Evolutionary conservation across 75 land plant species (phyloP).

Genomic region (Pinus tabuliformis): DNA sequence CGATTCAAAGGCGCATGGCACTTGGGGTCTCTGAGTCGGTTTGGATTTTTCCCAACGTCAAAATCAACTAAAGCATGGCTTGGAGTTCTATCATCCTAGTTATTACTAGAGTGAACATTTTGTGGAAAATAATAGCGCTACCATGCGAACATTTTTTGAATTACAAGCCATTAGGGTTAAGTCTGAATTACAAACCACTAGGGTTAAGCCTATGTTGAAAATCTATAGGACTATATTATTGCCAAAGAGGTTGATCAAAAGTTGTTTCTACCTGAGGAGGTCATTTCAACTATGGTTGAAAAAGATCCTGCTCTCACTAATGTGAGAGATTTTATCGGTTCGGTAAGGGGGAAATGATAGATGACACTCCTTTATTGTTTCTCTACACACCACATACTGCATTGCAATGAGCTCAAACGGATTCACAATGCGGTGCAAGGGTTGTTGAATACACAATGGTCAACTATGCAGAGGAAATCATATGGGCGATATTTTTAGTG

Average conservation of each 20-base stretch:
- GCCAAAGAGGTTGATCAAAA: background rate
- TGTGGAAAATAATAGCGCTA: too few relatives aligned
- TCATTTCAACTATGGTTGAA: background rate
- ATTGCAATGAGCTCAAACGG: constrained; percentile 15
- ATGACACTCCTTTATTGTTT: too few relatives aligned
- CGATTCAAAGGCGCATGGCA: too few relatives aligned
- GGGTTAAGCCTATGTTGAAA: background rate
- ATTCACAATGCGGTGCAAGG: constrained; percentile 24
- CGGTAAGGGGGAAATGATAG: background rate
- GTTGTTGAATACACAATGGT: background rate
- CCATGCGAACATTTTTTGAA: too few relatives aligned
- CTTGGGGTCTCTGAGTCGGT: too few relatives aligned
- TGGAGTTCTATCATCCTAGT: too few relatives aligned
- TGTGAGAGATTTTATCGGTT: background rate
- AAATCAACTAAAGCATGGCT: too few relatives aligned
- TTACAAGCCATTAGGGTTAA: too few relatives aligned
- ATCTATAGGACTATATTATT: background rate
- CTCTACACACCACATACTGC: too few relatives aligned
- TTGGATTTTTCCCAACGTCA: too few relatives aligned
- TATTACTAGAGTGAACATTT: too few relatives aligned
- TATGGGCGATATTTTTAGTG: constrained; percentile 14
- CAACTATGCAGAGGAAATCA: constrained; percentile 22
- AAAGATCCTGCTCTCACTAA: background rate
- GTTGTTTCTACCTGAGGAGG: background rate
- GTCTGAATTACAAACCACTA: too few relatives aligned